These are phyloP conservation scores for Paradendryphiella salina DNA, from an alignment of 2,329 filamentous ascomycete species.

Conservation along the genomic window DNA sequence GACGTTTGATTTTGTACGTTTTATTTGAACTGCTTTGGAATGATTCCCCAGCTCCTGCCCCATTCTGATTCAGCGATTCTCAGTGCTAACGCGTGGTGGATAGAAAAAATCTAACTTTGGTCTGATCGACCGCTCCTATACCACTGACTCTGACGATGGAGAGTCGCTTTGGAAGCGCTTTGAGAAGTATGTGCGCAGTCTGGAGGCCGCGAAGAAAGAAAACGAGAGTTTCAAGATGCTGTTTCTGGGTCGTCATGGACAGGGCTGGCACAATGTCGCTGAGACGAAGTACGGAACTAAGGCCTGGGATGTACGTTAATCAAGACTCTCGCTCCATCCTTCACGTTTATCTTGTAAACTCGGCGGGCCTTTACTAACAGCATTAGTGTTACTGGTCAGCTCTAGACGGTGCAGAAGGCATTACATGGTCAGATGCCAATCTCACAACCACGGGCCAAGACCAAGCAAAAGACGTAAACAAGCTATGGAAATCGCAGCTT, in stretches of 20 bases:
- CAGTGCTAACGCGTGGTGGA: too few relatives aligned
- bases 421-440: slow-evolving; percentile 64
- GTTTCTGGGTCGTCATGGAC: slow-evolving; percentile 69
- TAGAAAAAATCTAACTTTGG: slow-evolving; percentile 59
- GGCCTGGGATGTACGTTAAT: slow-evolving; percentile 65
- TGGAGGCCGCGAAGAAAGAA: slow-evolving; percentile 53
- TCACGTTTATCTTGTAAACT: too few relatives aligned
- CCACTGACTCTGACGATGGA: slow-evolving; percentile 47
- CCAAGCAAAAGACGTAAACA: slow-evolving; percentile 62
- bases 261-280: slow-evolving; percentile 68
- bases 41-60: too few relatives aligned
- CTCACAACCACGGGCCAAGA: slow-evolving; percentile 62
- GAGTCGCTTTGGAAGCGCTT: slow-evolving; percentile 64
- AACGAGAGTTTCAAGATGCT: slow-evolving; percentile 66
- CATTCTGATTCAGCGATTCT: not conserved
- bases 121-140: slow-evolving; percentile 64
- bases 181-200: slow-evolving; percentile 55
- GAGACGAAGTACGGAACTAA: slow-evolving; percentile 69
- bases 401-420: slow-evolving; percentile 64
- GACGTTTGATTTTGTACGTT: slow-evolving; percentile 65
- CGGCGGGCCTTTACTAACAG: not conserved
- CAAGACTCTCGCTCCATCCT: not conserved
- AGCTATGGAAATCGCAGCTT: slow-evolving; percentile 61
- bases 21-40: not conserved
- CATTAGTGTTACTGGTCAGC: slow-evolving; percentile 64